These are phyloP conservation scores for Trichoderma guizhouense DNA, from an alignment of 2,329 filamentous ascomycete genomes.

Conservation along the genomic window DNA sequence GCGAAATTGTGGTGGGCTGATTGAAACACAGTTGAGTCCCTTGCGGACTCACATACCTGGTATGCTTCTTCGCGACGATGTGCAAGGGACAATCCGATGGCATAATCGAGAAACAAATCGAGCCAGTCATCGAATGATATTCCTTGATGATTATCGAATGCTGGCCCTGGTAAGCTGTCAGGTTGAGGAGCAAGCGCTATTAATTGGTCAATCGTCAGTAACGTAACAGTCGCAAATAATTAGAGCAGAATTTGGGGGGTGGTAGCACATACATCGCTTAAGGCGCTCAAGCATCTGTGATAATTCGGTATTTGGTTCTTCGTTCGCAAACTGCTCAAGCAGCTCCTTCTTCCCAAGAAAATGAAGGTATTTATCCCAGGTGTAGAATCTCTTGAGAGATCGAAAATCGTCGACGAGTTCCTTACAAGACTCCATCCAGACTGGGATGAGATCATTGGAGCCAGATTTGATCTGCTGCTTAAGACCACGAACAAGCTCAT, in stretches of 20 bases:
- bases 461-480: constrained; percentile 42
- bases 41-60: constrained; percentile 71
- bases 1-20: constrained; percentile 65
- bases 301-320: constrained; percentile 42
- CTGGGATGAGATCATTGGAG: constrained; percentile 41
- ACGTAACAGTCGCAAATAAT: neutral
- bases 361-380: constrained; percentile 62
- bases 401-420: constrained; percentile 62
- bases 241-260: neutral
- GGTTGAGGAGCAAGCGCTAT: constrained; percentile 34
- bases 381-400: constrained; percentile 61
- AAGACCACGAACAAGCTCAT: constrained; percentile 42
- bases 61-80: constrained; percentile 72
- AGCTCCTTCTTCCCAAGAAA: constrained; percentile 45
- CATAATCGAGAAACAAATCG: constrained; percentile 84
- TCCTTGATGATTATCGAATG: constrained; percentile 59
- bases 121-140: constrained; percentile 84
- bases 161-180: constrained; percentile 21
- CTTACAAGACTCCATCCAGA: constrained; percentile 58
- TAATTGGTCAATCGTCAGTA: neutral
- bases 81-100: constrained; percentile 67
- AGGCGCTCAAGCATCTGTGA: constrained; percentile 55
- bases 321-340: constrained; percentile 22
- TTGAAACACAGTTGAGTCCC: constrained; percentile 79
- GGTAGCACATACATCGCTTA: constrained; percentile 46